Conservation (phyloP, 306 rosid genomes). For the Oemleria cerasiformis region DNA sequence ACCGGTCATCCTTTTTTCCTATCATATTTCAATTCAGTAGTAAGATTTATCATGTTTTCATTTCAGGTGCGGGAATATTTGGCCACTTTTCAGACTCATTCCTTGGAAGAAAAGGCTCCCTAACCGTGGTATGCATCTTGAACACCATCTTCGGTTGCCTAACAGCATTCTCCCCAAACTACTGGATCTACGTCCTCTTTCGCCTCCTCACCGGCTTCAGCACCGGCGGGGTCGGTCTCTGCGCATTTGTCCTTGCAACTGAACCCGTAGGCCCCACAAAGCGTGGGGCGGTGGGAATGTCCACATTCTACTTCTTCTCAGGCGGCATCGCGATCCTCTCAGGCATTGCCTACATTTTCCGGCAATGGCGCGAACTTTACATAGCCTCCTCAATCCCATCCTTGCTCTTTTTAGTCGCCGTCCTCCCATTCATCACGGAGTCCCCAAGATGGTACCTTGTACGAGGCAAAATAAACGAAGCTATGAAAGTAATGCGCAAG, state of each 20-base stretch:
- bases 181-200: conserved; percentile 49
- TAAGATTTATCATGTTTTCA: not conserved
- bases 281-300: conserved; percentile 77
- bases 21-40: not conserved
- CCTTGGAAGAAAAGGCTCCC: conserved; percentile 83
- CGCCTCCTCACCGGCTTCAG: conserved; percentile 86
- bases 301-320: conserved; percentile 94
- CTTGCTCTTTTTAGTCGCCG: conserved; percentile 44
- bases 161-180: conserved; percentile 66
- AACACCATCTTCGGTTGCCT: conserved; percentile 71
- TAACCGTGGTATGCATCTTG: conserved; percentile 61
- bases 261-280: conserved; percentile 74
- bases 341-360: conserved; percentile 56
- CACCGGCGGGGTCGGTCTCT: conserved; percentile 83
- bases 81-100: conserved; percentile 87
- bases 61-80: conserved; percentile 85
- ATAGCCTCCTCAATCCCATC: conserved; percentile 73
- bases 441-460: conserved; percentile 97
- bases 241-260: conserved; percentile 75
- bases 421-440: conserved; percentile 71
- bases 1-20: not conserved
- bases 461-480: conserved; percentile 56
- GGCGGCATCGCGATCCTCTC: conserved; percentile 69
- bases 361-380: conserved; percentile 71
- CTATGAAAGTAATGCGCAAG: conserved; percentile 55